These are phyloP conservation scores for Penicillium sumatraense DNA, from an alignment of 2,329 filamentous ascomycete genomes.

Conservation along the genomic window DNA sequence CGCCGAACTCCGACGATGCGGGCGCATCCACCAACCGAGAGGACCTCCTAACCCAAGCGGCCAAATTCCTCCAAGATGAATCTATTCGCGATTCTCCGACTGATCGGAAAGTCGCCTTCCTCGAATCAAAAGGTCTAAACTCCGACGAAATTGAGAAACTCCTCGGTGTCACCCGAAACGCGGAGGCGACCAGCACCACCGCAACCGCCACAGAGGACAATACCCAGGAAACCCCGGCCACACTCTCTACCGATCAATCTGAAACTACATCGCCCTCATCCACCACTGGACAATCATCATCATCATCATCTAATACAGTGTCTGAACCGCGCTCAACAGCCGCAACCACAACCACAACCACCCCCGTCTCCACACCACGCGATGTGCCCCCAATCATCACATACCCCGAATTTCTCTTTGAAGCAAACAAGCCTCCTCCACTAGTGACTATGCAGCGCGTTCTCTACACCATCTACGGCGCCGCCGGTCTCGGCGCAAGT, in stretches of 20 bases:
- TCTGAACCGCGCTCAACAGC: conserved; percentile 18
- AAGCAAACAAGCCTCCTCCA: conserved; percentile 62
- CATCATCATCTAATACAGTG: conserved; percentile 18
- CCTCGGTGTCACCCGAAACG: conserved; percentile 52
- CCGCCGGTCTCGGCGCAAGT: conserved; percentile 59
- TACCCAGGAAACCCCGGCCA: conserved; percentile 10
- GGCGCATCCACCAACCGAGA: conserved; percentile 31
- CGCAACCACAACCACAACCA: conserved; percentile 18
- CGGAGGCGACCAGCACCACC: conserved; percentile 28
- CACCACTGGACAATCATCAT: conserved; percentile 8
- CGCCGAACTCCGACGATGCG: conserved; percentile 32
- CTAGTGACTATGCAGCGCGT: conserved; percentile 63
- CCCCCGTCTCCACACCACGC: conserved; percentile 31
- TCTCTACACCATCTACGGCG: conserved; percentile 60
- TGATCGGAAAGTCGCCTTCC: conserved; percentile 75
- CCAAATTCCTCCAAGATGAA: conserved; percentile 75
- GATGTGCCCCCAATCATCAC: conserved; percentile 67
- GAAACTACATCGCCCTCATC: conserved; percentile 14
- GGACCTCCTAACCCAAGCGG: conserved; percentile 67
- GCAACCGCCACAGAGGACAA: conserved; percentile 17
- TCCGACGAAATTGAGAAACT: conserved; percentile 70
- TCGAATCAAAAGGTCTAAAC: conserved; percentile 75
- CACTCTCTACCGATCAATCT: conserved; percentile 6
- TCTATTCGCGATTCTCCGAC: conserved; percentile 69
- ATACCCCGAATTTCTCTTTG: conserved; percentile 68